A percentile compares a stretch with the other conserved stretches of the same genome.
These are phyloP conservation scores for Aspergillus ellipticus DNA, from an alignment of 495 filamentous ascomycete species.

Conservation along the genomic window DNA sequence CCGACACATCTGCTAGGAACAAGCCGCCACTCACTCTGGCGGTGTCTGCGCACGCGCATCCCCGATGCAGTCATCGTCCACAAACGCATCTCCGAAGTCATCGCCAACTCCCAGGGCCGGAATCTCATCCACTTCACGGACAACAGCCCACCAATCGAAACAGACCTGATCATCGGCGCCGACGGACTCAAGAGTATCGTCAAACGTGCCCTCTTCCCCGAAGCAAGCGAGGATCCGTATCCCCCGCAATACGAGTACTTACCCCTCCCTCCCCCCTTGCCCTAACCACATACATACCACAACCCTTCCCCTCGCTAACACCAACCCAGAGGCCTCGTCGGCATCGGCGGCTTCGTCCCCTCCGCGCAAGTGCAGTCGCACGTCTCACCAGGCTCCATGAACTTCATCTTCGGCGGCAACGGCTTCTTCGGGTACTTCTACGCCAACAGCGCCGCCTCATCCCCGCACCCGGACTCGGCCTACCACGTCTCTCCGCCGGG, in stretches of 20 bases:
- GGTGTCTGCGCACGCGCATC: slow-evolving; percentile 24
- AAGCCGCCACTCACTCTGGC: slow-evolving; percentile 37
- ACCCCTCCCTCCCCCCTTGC: neutral
- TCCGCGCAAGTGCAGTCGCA: slow-evolving; percentile 18
- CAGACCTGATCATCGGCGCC: slow-evolving; percentile 57
- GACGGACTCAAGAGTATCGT: slow-evolving; percentile 55
- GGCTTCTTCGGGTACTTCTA: slow-evolving; percentile 58
- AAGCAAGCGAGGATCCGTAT: slow-evolving; percentile 28
- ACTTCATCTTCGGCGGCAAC: slow-evolving; percentile 48
- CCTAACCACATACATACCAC: neutral
- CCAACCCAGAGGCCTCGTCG: slow-evolving; percentile 40
- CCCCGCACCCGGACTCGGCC: slow-evolving; percentile 21
- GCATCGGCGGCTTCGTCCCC: slow-evolving; percentile 52
- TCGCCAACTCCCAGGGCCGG: slow-evolving; percentile 13
- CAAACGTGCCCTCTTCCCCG: slow-evolving; percentile 42
- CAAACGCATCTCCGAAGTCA: slow-evolving; percentile 24
- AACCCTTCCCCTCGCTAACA: neutral
- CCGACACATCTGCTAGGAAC: slow-evolving; percentile 29
- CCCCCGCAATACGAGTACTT: slow-evolving; percentile 42
- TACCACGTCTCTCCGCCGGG: slow-evolving; percentile 32
- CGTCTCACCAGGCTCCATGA: slow-evolving; percentile 43
- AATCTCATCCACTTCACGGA: slow-evolving; percentile 30
- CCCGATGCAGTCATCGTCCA: slow-evolving; percentile 29
- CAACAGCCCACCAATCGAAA: slow-evolving; percentile 30
- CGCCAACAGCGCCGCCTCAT: slow-evolving; percentile 19